Evolutionary conservation across 1,284 basidiomycete species (phyloP).

Genomic region (Porogramme epimiltina): DNA sequence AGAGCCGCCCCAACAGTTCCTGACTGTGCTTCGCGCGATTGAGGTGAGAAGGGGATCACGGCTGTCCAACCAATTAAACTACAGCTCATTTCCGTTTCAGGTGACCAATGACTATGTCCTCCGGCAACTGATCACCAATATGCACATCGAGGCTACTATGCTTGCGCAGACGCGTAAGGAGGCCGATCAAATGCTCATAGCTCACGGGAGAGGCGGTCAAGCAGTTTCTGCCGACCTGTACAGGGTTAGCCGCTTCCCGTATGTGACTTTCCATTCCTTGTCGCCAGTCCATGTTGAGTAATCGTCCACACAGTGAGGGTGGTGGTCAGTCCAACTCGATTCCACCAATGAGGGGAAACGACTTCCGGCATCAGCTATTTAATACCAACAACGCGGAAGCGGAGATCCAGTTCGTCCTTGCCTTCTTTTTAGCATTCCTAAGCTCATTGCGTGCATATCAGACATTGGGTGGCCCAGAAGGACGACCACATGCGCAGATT

Average conservation of each 20-base stretch:
- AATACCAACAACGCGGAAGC: conserved; percentile 37
- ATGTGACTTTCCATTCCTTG: conserved; percentile 28
- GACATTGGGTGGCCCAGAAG: conserved; percentile 23
- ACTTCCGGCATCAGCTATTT: conserved; percentile 53
- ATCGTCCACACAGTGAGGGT: conserved; percentile 53
- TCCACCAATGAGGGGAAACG: conserved; percentile 37
- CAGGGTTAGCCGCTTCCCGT: conserved; percentile 64
- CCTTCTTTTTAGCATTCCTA: no score
- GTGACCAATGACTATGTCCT: conserved; percentile 76
- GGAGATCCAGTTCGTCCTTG: conserved; percentile 32
- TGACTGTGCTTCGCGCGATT: conserved; percentile 85
- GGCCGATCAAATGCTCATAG: conserved; percentile 56
- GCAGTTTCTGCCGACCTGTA: conserved; percentile 66
- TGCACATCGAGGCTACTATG: conserved; percentile 72
- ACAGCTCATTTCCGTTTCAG: conserved; percentile 41
- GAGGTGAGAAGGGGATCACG: conserved; percentile 58
- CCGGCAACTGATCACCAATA: conserved; percentile 81
- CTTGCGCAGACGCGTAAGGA: conserved; percentile 64
- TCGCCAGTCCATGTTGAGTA: neutral
- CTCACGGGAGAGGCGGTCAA: conserved; percentile 42
- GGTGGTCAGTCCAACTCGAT: conserved; percentile 52
- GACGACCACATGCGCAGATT: conserved; percentile 20
- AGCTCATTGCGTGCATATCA: neutral
- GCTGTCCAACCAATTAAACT: conserved; percentile 24
- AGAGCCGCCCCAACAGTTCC: conserved; percentile 58